These are phyloP conservation scores for Hymenoscyphus occultus DNA, from an alignment of 2,329 filamentous ascomycete species.

Conservation along the genomic window DNA sequence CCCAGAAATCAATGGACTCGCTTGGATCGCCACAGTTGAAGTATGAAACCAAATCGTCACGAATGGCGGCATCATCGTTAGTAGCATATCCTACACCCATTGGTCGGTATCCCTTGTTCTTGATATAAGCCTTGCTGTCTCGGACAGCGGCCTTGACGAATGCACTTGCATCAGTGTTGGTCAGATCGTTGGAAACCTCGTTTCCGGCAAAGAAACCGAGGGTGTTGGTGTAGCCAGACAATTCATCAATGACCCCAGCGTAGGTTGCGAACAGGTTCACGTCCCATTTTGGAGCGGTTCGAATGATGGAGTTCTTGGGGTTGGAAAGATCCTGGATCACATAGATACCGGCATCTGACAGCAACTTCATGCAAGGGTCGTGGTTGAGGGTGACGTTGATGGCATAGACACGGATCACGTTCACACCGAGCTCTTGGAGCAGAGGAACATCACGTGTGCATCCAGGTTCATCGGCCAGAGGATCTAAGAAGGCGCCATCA, in stretches of 20 bases:
- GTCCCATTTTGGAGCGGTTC: constrained; percentile 75
- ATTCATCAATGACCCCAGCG: constrained; percentile 74
- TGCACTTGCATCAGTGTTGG: constrained; percentile 86
- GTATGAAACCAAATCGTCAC: constrained; percentile 79
- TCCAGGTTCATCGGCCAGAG: constrained; percentile 65
- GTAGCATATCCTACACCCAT: constrained; percentile 95
- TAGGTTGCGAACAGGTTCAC: constrained; percentile 76
- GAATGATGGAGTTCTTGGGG: constrained; percentile 80
- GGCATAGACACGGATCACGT: constrained; percentile 93
- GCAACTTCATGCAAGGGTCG: constrained; percentile 76
- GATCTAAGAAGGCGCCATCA: constrained; percentile 67
- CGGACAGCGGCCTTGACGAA: constrained; percentile 98
- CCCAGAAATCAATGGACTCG: constrained; percentile 89
- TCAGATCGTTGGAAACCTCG: constrained; percentile 85
- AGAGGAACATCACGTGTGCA: constrained; percentile 87
- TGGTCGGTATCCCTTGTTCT: constrained; percentile 68
- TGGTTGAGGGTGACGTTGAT: constrained; percentile 79
- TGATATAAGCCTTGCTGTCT: constrained; percentile 94
- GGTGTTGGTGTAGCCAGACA: constrained; percentile 82
- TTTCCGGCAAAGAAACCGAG: constrained; percentile 99
- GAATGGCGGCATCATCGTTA: constrained; percentile 84
- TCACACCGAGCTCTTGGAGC: constrained; percentile 76
- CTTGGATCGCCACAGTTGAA: constrained; percentile 80
- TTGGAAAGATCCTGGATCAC: constrained; percentile 88
- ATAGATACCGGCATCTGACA: constrained; percentile 87